A percentile compares a stretch with the other conserved stretches of the same genome.
These are phyloP conservation scores for Penicillium herquei DNA, from an alignment of 495 filamentous ascomycete genomes.

Conservation along the genomic window DNA sequence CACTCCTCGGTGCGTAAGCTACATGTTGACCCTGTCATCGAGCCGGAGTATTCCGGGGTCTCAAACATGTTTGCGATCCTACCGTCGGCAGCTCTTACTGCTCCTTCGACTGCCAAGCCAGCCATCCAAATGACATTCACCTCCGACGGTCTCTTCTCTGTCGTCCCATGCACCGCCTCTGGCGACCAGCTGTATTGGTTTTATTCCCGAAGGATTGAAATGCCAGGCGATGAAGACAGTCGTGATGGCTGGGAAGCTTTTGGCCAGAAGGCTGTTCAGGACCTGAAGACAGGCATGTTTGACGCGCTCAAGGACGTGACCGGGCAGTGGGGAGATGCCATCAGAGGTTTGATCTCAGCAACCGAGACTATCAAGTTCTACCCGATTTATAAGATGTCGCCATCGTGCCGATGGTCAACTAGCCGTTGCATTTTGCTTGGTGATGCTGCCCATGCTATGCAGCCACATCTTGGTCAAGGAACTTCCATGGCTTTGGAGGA, in stretches of 20 bases:
- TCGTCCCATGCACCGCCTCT: constrained; percentile 29
- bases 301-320: constrained; percentile 32
- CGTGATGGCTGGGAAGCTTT: constrained; percentile 39
- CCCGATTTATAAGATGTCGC: constrained; percentile 45
- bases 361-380: constrained; percentile 45
- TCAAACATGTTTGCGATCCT: constrained; percentile 45
- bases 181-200: constrained; percentile 24
- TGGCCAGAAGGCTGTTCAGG: constrained; percentile 17
- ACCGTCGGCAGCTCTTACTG: neutral
- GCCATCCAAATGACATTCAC: constrained; percentile 36
- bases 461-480: constrained; percentile 43
- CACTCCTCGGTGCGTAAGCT: constrained; percentile 36
- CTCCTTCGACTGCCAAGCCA: constrained; percentile 4
- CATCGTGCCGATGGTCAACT: constrained; percentile 38
- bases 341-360: constrained; percentile 35
- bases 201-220: constrained; percentile 23
- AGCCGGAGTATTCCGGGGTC: constrained; percentile 32
- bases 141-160: constrained; percentile 47
- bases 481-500: constrained; percentile 47
- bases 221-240: constrained; percentile 19
- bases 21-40: constrained; percentile 25
- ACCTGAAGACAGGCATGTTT: neutral
- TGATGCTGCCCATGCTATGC: constrained; percentile 47
- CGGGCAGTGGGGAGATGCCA: constrained; percentile 38
- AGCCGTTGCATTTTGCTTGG: constrained; percentile 35